Conservation (phyloP, 306 rosid genomes). For the Cicer arietinum region DNA sequence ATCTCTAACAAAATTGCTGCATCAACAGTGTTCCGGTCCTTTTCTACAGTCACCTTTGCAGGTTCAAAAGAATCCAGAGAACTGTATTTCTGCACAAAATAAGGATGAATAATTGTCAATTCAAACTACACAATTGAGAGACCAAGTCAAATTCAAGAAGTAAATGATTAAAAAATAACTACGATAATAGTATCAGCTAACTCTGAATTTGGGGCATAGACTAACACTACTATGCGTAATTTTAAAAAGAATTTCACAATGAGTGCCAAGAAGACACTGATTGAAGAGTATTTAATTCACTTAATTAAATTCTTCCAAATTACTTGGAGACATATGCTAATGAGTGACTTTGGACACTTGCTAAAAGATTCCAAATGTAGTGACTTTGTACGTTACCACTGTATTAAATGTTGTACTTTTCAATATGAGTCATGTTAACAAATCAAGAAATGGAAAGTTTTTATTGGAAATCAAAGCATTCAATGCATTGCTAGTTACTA, state of each 20-base stretch:
- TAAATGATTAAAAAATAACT: slow-evolving; percentile 13
- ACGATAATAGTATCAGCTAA: background rate
- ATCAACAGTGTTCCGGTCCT: slow-evolving; percentile 57
- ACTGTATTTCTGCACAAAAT: slow-evolving; percentile 62
- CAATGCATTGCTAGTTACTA: background rate
- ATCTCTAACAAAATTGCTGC: slow-evolving; percentile 70
- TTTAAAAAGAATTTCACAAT: background rate
- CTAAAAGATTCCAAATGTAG: background rate
- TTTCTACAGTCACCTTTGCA: slow-evolving; percentile 60
- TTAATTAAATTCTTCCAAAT: background rate
- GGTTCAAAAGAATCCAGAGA: slow-evolving; percentile 78
- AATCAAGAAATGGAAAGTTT: background rate
- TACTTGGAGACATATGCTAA: slow-evolving; percentile 4
- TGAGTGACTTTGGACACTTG: background rate
- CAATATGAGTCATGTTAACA: background rate
- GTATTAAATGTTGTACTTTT: background rate
- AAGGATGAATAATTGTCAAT: slow-evolving; percentile 34
- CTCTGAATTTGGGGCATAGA: background rate
- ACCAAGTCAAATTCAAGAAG: slow-evolving; percentile 1
- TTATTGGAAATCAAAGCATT: background rate
- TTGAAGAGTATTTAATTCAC: background rate
- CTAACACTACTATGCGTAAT: background rate
- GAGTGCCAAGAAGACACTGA: background rate
- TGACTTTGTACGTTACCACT: background rate
- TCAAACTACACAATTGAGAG: slow-evolving; percentile 13